Evolutionary conservation across 257 asterid species (phyloP).

Genomic region (Forsythia suspensa): DNA sequence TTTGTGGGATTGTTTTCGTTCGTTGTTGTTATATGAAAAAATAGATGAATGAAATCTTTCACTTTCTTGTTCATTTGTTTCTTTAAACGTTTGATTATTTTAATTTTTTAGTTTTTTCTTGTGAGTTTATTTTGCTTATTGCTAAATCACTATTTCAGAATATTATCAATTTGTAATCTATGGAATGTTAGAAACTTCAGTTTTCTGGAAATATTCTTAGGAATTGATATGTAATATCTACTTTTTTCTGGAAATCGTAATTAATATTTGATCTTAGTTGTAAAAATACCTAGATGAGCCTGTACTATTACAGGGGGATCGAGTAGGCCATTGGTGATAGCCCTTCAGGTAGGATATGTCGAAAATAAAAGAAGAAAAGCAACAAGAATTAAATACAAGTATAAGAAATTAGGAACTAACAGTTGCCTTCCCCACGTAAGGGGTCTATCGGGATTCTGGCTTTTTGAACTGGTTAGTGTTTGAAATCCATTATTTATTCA

Average conservation of each 20-base stretch:
- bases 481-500: not conserved
- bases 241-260: not conserved
- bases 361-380: not conserved
- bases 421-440: not conserved
- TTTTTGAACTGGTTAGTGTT: not conserved
- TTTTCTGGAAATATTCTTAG: not conserved
- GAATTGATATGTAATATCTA: not conserved
- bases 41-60: not conserved
- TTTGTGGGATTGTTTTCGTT: not conserved
- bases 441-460: not conserved
- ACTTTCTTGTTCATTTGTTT: not conserved
- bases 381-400: not conserved
- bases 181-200: not conserved
- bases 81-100: not conserved
- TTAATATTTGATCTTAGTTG: not conserved
- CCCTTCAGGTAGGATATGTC: not conserved
- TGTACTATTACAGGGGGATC: not conserved
- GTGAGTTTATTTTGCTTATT: not conserved
- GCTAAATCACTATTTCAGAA: not conserved
- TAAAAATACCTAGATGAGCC: not conserved
- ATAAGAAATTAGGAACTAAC: conserved; percentile 1
- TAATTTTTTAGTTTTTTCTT: not conserved
- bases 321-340: not conserved
- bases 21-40: not conserved
- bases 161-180: not conserved